Conservation (phyloP, 2,329 filamentous ascomycete species). For the Beauveria asiatica region DNA sequence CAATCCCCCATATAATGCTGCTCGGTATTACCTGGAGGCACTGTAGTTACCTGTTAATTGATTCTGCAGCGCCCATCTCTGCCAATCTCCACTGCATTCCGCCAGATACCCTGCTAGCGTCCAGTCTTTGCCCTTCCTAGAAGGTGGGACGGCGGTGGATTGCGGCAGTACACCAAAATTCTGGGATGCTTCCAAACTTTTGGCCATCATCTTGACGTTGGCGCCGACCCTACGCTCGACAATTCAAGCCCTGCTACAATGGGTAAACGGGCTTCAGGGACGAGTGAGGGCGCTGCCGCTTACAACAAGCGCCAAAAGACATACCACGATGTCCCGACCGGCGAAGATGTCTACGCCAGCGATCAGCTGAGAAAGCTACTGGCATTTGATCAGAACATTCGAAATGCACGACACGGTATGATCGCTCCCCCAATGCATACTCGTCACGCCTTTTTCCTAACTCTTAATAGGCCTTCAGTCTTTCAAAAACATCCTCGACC, state of each 20-base stretch:
- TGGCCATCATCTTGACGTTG: neutral
- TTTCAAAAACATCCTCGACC: constrained; percentile 64
- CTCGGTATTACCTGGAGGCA: too few relatives aligned
- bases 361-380: constrained; percentile 62
- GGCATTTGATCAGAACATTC: constrained; percentile 61
- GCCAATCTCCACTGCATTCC: neutral
- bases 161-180: constrained; percentile 30
- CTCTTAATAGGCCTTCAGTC: constrained; percentile 49
- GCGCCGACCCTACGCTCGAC: neutral
- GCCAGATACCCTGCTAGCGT: neutral
- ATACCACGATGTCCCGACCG: constrained; percentile 47
- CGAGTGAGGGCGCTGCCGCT: constrained; percentile 30
- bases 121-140: constrained; percentile 13
- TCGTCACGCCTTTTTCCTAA: neutral
- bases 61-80: neutral
- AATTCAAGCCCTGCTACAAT: constrained; percentile 21
- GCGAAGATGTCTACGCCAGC: constrained; percentile 53
- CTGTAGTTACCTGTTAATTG: too few relatives aligned
- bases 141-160: constrained; percentile 22
- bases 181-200: constrained; percentile 15
- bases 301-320: constrained; percentile 47
- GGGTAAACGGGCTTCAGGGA: constrained; percentile 36
- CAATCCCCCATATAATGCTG: too few relatives aligned
- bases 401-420: constrained; percentile 57
- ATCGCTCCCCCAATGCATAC: neutral